Conservation (phyloP, 306 rosid species). For the Cucumis hystrix region DNA sequence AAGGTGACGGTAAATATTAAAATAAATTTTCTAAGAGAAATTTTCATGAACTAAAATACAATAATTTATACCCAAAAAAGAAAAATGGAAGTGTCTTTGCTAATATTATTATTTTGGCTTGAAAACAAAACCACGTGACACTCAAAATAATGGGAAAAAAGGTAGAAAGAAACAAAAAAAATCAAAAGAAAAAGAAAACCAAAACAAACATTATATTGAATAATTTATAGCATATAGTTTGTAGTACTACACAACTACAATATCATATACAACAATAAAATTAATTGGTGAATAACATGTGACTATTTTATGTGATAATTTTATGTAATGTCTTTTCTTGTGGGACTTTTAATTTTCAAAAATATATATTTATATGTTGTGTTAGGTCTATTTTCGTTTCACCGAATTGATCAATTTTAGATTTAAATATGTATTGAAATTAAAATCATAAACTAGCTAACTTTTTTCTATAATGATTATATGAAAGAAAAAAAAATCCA, state of each 20-base stretch:
- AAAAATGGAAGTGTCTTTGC: neutral
- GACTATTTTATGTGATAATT: neutral
- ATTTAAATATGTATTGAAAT: neutral
- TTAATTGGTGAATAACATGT: neutral
- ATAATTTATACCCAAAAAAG: neutral
- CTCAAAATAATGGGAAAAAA: neutral
- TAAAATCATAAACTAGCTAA: too few species aligned
- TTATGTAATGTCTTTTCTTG: neutral
- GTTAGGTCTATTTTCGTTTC: neutral
- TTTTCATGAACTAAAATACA: neutral
- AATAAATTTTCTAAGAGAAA: neutral
- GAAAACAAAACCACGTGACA: neutral
- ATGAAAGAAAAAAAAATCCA: too few species aligned
- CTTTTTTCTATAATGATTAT: too few species aligned
- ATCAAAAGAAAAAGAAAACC: neutral
- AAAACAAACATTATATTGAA: neutral
- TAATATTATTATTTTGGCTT: neutral
- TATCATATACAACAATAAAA: neutral
- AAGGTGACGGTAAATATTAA: too few species aligned
- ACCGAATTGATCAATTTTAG: neutral
- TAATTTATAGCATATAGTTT: neutral
- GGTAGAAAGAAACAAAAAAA: neutral
- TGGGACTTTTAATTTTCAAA: neutral
- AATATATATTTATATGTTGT: neutral
- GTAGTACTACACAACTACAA: neutral